Evolutionary conservation across 2,329 filamentous ascomycete genomes (phyloP).

Genomic region (Venturia aucupariae): DNA sequence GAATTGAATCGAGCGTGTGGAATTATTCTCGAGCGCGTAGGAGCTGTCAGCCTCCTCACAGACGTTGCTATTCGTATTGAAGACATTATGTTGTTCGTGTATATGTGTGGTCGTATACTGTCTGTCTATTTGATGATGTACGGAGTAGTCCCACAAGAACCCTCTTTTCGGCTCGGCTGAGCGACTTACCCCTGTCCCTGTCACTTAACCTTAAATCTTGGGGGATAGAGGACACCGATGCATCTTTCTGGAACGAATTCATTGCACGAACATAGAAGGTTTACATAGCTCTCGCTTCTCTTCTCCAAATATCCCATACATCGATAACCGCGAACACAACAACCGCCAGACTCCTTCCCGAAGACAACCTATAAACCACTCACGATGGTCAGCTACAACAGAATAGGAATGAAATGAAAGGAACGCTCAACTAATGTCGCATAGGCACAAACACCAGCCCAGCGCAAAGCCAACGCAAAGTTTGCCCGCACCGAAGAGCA

Average conservation of each 20-base stretch:
- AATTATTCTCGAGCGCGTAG: background rate
- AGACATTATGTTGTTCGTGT: background rate
- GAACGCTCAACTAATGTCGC: background rate
- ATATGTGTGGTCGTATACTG: too few relatives aligned
- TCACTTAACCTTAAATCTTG: background rate
- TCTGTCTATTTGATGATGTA: background rate
- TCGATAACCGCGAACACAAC: background rate
- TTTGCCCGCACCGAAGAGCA: constrained; percentile 65
- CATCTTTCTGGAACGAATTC: background rate
- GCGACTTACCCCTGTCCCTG: background rate
- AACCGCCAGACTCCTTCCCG: background rate
- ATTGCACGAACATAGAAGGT: background rate
- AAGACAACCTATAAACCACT: background rate
- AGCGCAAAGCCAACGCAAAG: constrained; percentile 71
- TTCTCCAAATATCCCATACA: background rate
- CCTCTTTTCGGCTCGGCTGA: background rate
- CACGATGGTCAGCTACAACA: background rate
- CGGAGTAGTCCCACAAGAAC: background rate
- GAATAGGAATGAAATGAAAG: background rate
- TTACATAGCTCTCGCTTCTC: background rate
- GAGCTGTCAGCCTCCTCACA: background rate
- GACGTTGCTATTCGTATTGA: background rate
- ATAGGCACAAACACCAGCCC: constrained; percentile 75
- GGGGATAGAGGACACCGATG: background rate
- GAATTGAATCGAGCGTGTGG: background rate